Evolutionary conservation across 1,139 yeast genomes (phyloP).

Genomic region (Hansenula anomala): DNA sequence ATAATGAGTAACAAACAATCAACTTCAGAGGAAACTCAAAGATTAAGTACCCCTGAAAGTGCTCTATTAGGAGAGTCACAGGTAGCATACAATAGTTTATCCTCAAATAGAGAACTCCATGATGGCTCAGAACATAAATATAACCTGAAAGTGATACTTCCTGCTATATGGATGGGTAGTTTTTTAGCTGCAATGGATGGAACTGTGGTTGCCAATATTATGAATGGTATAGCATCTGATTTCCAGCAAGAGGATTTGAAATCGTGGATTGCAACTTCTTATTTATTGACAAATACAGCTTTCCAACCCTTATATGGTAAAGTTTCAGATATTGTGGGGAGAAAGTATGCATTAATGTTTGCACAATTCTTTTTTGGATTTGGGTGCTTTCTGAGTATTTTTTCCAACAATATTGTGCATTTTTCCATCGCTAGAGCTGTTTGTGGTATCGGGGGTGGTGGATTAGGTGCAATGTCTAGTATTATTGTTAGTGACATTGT

Average conservation of each 20-base stretch:
- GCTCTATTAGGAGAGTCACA: no score
- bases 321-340: conserved; percentile 47
- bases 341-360: conserved; percentile 35
- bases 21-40: no score
- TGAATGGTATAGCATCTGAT: conserved; percentile 62
- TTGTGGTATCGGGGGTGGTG: conserved; percentile 48
- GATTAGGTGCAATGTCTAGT: conserved; percentile 40
- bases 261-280: conserved; percentile 66
- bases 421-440: conserved; percentile 40
- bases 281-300: conserved; percentile 56
- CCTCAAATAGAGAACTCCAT: no score
- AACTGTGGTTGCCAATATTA: conserved; percentile 60
- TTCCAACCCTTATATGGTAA: conserved; percentile 66
- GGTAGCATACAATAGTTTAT: no score
- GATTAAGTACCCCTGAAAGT: no score
- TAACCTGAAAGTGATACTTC: conserved; percentile 1
- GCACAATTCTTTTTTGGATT: conserved; percentile 42
- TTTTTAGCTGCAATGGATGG: conserved; percentile 60
- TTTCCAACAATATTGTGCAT: conserved; percentile 34
- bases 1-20: no score
- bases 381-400: conserved; percentile 34
- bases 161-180: conserved; percentile 39
- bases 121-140: no score
- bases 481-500: conserved; percentile 43
- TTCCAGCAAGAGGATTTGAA: conserved; percentile 50